These are phyloP conservation scores for Curvularia sp. DNA, from an alignment of 2,329 filamentous ascomycete genomes.

Conservation along the genomic window DNA sequence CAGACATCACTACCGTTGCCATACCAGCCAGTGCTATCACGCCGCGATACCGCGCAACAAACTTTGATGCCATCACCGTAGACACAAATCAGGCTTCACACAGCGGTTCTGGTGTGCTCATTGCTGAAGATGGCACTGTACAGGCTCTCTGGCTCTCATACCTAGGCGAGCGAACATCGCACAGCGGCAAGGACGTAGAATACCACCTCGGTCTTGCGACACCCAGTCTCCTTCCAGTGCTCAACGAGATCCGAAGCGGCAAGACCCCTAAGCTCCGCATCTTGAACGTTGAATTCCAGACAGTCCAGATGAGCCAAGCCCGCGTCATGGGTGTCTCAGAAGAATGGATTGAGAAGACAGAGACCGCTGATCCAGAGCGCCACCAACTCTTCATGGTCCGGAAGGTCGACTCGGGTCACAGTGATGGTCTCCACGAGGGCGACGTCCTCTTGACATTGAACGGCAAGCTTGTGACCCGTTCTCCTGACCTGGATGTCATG, in stretches of 20 bases:
- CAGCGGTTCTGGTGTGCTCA: conserved; percentile 91
- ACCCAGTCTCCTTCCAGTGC: conserved; percentile 85
- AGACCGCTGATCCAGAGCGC: conserved; percentile 84
- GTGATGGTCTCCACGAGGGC: conserved; percentile 79
- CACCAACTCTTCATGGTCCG: conserved; percentile 99
- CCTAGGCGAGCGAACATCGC: conserved; percentile 82
- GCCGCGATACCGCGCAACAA: conserved; percentile 91
- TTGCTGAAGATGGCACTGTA: conserved; percentile 88
- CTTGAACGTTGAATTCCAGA: conserved; percentile 90
- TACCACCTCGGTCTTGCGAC: conserved; percentile 94
- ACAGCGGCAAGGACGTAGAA: conserved; percentile 87
- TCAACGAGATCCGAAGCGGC: conserved; percentile 82
- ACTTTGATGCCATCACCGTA: conserved; percentile 95
- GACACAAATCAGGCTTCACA: conserved; percentile 91
- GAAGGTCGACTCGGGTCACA: conserved; percentile 75
- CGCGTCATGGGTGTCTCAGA: conserved; percentile 97
- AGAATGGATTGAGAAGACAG: conserved; percentile 92
- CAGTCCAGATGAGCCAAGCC: conserved; percentile 95
- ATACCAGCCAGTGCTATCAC: conserved; percentile 93
- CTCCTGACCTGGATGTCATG: conserved; percentile 94
- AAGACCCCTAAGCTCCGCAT: conserved; percentile 83
- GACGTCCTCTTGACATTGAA: conserved; percentile 93
- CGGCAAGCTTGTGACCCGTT: conserved; percentile 88
- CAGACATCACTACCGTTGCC: conserved; percentile 94
- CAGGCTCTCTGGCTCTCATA: conserved; percentile 98